These are phyloP conservation scores for Physcomitrium patens DNA, from an alignment of 225 moss, liverwort and hornwort genomes.

Conservation along the genomic window DNA sequence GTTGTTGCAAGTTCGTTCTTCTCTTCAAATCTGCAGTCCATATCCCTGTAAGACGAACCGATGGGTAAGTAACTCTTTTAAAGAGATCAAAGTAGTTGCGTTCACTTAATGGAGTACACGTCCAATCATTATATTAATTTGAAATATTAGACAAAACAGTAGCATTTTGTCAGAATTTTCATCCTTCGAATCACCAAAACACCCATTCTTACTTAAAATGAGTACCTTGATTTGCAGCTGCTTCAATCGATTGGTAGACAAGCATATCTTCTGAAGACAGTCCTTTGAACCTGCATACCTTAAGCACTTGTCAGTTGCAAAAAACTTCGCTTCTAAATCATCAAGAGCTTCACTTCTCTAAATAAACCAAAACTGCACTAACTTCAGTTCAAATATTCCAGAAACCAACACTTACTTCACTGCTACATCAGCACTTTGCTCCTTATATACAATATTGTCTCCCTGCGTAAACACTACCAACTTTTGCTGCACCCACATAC, in stretches of 20 bases:
- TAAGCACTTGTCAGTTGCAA: constrained; percentile 6
- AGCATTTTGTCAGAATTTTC: constrained; percentile 5
- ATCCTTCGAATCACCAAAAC: background rate
- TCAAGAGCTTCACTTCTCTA: background rate
- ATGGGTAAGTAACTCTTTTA: background rate
- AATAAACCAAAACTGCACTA: constrained; percentile 1
- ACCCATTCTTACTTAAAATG: background rate
- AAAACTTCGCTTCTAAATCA: background rate
- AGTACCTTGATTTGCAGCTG: constrained; percentile 81
- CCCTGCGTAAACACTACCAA: constrained; percentile 73
- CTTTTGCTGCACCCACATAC: constrained; percentile 64
- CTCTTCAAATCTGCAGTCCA: constrained; percentile 92
- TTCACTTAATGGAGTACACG: background rate
- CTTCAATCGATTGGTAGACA: constrained; percentile 88
- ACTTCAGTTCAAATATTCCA: background rate
- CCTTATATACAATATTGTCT: constrained; percentile 80
- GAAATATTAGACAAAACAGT: background rate
- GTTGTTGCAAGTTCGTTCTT: constrained; percentile 87
- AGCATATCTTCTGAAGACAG: constrained; percentile 87
- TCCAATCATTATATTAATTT: constrained; percentile 7
- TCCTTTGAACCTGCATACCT: constrained; percentile 76
- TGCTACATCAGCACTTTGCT: constrained; percentile 62
- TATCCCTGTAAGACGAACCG: constrained; percentile 61
- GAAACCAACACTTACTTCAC: constrained; percentile 63
- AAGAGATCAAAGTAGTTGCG: background rate